Evolutionary conservation across 768 basidiomycete species (phyloP).

Genomic region (Serendipita sp.): DNA sequence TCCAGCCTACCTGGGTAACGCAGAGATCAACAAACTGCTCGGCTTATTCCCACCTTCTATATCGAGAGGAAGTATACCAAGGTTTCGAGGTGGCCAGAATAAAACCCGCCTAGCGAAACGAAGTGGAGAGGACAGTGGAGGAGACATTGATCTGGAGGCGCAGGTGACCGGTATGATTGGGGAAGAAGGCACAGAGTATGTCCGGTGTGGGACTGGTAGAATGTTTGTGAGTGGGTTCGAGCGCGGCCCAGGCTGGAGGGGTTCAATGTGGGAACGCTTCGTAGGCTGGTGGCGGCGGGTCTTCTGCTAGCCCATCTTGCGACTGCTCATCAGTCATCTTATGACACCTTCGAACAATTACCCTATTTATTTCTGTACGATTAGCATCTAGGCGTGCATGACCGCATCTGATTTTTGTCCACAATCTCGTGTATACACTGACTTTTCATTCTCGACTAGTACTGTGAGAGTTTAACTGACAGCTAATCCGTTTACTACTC

Average conservation of each 20-base stretch:
- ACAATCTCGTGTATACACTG: too few species aligned
- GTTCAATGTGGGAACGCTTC: constrained; percentile 67
- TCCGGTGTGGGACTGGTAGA: constrained; percentile 65
- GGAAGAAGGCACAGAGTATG: constrained; percentile 30
- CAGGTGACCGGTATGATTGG: constrained; percentile 30
- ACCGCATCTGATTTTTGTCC: too few species aligned
- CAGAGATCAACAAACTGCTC: constrained; percentile 53
- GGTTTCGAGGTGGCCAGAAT: constrained; percentile 35
- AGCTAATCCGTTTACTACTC: too few species aligned
- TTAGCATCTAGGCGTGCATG: too few species aligned
- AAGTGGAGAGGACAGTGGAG: neutral
- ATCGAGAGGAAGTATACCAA: constrained; percentile 48
- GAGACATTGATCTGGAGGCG: constrained; percentile 39
- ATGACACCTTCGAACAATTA: too few species aligned
- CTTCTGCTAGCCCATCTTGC: constrained; percentile 39
- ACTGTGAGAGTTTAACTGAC: too few species aligned
- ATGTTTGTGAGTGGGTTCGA: constrained; percentile 58
- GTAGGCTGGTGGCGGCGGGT: constrained; percentile 62
- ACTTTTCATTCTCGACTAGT: too few species aligned
- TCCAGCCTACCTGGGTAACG: constrained; percentile 54
- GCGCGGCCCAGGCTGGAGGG: constrained; percentile 52
- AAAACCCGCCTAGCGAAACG: constrained; percentile 21
- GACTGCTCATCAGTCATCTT: neutral
- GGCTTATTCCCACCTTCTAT: constrained; percentile 66
- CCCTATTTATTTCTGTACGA: too few species aligned